Evolutionary conservation across 2,329 filamentous ascomycete species (phyloP).

Genomic region (Alternaria gaisen): DNA sequence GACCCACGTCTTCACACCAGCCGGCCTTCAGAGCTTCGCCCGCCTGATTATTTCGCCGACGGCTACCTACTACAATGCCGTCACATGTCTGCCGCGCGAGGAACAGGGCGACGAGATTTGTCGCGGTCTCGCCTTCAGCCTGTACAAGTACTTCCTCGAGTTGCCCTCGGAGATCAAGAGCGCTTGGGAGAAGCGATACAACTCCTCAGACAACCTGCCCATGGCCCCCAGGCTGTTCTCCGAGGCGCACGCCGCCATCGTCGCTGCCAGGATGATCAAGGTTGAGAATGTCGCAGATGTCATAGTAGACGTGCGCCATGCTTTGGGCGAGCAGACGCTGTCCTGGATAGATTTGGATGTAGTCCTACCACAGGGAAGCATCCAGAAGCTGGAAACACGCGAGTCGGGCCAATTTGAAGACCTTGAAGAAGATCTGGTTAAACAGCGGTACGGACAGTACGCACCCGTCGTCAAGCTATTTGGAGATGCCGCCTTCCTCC

Average conservation of each 20-base stretch:
- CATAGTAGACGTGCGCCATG: constrained; percentile 75
- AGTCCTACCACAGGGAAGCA: constrained; percentile 79
- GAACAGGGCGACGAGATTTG: constrained; percentile 95
- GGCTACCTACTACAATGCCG: constrained; percentile 88
- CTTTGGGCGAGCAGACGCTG: constrained; percentile 81
- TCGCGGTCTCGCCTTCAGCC: constrained; percentile 87
- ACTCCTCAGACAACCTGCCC: constrained; percentile 64
- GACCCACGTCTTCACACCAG: constrained; percentile 88
- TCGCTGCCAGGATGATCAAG: constrained; percentile 84
- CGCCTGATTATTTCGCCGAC: constrained; percentile 93
- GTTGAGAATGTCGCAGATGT: constrained; percentile 80
- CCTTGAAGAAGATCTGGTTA: constrained; percentile 70
- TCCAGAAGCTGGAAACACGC: constrained; percentile 56
- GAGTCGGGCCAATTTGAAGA: constrained; percentile 69
- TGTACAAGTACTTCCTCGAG: constrained; percentile 94
- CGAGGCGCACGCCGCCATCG: constrained; percentile 90
- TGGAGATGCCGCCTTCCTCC: constrained; percentile 85
- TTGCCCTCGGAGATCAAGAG: constrained; percentile 79
- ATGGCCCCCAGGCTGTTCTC: constrained; percentile 78
- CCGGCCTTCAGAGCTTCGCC: constrained; percentile 87
- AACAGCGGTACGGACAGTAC: constrained; percentile 80
- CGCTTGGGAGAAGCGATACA: constrained; percentile 67
- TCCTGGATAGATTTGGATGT: constrained; percentile 90
- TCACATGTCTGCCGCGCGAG: constrained; percentile 88
- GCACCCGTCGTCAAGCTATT: constrained; percentile 79